Evolutionary conservation across 768 basidiomycete genomes (phyloP).

Genomic region (Phlegmacium glaucopus): DNA sequence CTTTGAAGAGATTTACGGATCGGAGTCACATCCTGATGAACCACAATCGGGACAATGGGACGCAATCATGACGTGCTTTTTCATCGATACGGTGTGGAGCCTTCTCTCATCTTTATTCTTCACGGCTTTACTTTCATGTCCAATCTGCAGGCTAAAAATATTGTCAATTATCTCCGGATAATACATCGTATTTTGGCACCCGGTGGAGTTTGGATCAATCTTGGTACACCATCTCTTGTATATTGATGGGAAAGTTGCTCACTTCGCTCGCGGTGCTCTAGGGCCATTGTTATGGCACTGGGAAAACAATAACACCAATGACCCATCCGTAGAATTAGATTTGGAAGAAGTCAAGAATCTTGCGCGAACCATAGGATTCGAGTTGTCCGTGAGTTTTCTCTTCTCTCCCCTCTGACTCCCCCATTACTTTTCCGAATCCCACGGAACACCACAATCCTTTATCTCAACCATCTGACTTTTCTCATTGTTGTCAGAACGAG

Average conservation of each 20-base stretch:
- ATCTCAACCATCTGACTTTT: slow-evolving; percentile 1
- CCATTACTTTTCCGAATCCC: background rate
- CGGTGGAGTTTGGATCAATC: slow-evolving; percentile 90
- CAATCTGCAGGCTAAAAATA: slow-evolving; percentile 72
- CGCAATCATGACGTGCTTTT: slow-evolving; percentile 92
- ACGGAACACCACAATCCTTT: background rate
- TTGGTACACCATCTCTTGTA: slow-evolving; percentile 25
- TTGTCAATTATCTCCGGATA: slow-evolving; percentile 86
- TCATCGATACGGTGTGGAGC: slow-evolving; percentile 82
- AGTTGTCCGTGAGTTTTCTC: slow-evolving; percentile 56
- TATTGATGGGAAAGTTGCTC: background rate
- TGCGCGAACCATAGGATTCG: slow-evolving; percentile 74
- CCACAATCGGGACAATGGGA: slow-evolving; percentile 83
- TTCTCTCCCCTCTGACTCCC: background rate
- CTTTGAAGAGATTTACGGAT: slow-evolving; percentile 89
- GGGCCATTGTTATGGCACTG: slow-evolving; percentile 97
- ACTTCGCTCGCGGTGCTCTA: slow-evolving; percentile 16
- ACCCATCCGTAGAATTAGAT: slow-evolving; percentile 83
- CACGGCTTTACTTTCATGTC: background rate
- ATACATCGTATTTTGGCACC: slow-evolving; percentile 80
- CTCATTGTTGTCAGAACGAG: slow-evolving; percentile 59
- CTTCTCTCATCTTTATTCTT: background rate
- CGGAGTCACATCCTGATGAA: slow-evolving; percentile 47
- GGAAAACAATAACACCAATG: slow-evolving; percentile 81
- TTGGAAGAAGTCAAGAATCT: slow-evolving; percentile 86